Base-by-base conservation (phyloP, 2,329 filamentous ascomycete genomes). In the Arachnopeziza araneosa region DNA sequence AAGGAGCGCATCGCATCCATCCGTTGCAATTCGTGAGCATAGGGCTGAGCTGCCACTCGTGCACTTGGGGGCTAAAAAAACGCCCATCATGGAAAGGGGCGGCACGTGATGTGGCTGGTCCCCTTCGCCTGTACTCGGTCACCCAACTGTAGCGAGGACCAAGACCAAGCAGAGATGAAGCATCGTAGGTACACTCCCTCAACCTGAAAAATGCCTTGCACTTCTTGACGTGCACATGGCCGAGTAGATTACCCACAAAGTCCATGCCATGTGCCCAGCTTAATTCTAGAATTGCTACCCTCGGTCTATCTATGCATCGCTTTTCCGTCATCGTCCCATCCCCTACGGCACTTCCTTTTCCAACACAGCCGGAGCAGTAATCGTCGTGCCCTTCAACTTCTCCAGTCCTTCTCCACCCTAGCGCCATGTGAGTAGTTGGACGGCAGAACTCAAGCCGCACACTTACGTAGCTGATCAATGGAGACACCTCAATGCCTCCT, bases 381-480 rank as follows among this genome's bases (percentile, higher is more conserved):
- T 76, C 30, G 77, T 76, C 69, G 78, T 80, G 62, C 81, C 82
- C 60, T 76, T 79, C 60, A 84, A 74, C 48, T 79, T 75, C 59
- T 84, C 82, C 8, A 89, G 75, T 32, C 84, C 85, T 73, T 88
- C 86, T 60, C 86, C 86, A 60, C 80, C 82, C 83, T 85, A 62
- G 6, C 64, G 76, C 56, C 76, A 64, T 81, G 85, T 50, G 82
- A 83, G 62, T 86, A 76, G 51, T 23, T 54, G 12, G 32, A 63
- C 54, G 51, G 49, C 24, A 1, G 59, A 24, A 17, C 24, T 23
- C 9, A 21, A 44, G 57, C 50, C 53, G 48, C 56, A 55, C 56
- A 89, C 91, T 85, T 85, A 96, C 92, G 73, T 99, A 99, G 83
- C 92, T 97, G 73, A 96, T 89, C 69, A 96, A 79, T 48, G 95